Base-by-base conservation (phyloP, 1,284 basidiomycete species). In the Microstroma glucosiphilum region DNA sequence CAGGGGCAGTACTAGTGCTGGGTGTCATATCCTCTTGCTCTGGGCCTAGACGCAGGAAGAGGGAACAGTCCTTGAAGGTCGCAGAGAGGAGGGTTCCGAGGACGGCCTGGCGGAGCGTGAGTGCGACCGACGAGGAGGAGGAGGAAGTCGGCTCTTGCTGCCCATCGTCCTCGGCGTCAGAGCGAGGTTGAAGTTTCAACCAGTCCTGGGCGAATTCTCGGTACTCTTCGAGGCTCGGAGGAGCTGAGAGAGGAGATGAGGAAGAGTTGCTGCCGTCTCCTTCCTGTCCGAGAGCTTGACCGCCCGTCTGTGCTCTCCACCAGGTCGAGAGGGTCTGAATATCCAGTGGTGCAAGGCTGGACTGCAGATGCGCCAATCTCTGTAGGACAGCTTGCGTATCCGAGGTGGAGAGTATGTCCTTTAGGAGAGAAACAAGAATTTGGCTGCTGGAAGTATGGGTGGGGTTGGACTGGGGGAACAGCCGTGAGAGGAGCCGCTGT, bases 51-150 rank as follows among this genome's bases (percentile, higher is more conserved):
- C 49, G 58, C 23, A 23, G 54, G 40, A 40, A 89, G 62, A 96
- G 79, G 1, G 91, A 93, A 80, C 92, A 96, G 79, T 96, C 92
- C 80, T 96, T 96, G 84, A 96, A 92, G 13, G 89, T 89, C 23
- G 90, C 89, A 8, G 90, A 90, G 57, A 96, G 85, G 37, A 90
- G 81, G 76, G 90, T 90, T 6, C 89, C 87, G 57, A 89, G 81
- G 55, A 87, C 75, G 68, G 87, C 85, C 67, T 86, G 84, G 54
- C 83, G 83, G 60, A 88, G 60, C 40, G 60, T 21, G 30, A 17
- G 30, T 21, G 30, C 53, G 6, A 30, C 3, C 30, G 30, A 37
- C 30, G 30, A 37, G 19, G 30, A n/a, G n/a, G 23, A 15, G 54
- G 25, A 26, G 19, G 43, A 21, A 9, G 25, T 30, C 23, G 40